Conservation (phyloP, 169 alveolate species). For the Plasmodium vinckei region DNA sequence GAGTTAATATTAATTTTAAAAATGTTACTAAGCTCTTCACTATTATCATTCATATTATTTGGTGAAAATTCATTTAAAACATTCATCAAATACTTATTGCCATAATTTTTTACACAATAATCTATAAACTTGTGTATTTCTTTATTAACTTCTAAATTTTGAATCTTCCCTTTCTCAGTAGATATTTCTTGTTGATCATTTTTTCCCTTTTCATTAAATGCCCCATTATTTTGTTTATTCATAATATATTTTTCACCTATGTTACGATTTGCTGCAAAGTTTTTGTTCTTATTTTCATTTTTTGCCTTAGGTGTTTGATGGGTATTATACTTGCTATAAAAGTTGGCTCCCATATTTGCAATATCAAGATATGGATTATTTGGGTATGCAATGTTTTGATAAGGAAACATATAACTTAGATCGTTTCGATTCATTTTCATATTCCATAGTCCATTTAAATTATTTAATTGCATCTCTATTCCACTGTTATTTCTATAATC, state of each 20-base stretch:
- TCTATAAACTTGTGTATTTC: slow-evolving; percentile 71
- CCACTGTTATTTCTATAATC: no score
- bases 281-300: slow-evolving; percentile 1
- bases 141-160: slow-evolving; percentile 50
- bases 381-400: background rate
- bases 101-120: slow-evolving; percentile 71
- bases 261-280: background rate
- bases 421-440: background rate
- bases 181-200: background rate
- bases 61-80: slow-evolving; percentile 44
- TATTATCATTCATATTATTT: slow-evolving; percentile 19
- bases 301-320: background rate
- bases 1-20: slow-evolving; percentile 47
- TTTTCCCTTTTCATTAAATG: background rate
- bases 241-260: background rate
- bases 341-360: background rate
- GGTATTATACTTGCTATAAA: background rate
- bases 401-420: no score
- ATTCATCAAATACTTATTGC: slow-evolving; percentile 39
- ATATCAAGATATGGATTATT: background rate
- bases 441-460: background rate
- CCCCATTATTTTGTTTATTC: background rate
- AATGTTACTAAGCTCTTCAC: slow-evolving; percentile 47
- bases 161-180: slow-evolving; percentile 3
- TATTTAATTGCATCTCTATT: background rate